Percentiles rank a stretch among this genome's conserved stretches.
phyloP scores from a whole-genome alignment of 1,139 yeast species.

The Arxiozyma bovina region DNA sequence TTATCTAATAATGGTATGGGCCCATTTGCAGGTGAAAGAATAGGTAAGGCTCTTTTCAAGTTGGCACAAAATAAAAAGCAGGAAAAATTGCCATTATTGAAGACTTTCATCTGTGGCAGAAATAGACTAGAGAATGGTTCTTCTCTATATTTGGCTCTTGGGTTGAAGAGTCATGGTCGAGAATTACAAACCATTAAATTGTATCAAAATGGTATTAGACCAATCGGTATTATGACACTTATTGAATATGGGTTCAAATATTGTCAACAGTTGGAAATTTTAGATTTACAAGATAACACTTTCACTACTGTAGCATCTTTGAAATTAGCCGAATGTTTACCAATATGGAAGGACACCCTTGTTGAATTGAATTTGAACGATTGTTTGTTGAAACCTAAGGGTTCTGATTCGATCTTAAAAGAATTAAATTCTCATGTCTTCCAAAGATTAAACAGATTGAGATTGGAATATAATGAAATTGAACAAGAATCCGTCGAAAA shows the following conservation, averaged over 20 bases:
- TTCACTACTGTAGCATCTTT: conserved; percentile 76
- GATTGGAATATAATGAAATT: conserved; percentile 84
- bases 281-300: conserved; percentile 93
- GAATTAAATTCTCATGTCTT: conserved; percentile 38
- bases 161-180: conserved; percentile 60
- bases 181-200: conserved; percentile 66
- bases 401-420: conserved; percentile 49
- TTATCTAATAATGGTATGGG: conserved; percentile 96
- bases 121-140: conserved; percentile 95
- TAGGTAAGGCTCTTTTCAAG: conserved; percentile 73
- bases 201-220: conserved; percentile 95
- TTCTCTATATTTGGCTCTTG: conserved; percentile 63
- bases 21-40: conserved; percentile 91
- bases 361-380: conserved; percentile 80
- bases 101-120: conserved; percentile 91
- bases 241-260: conserved; percentile 61
- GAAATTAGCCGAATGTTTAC: conserved; percentile 55
- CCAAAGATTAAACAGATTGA: conserved; percentile 46
- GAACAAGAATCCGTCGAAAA: conserved; percentile 50
- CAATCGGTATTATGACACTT: conserved; percentile 74
- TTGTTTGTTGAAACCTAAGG: conserved; percentile 73
- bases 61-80: conserved; percentile 57
- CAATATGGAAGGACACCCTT: conserved; percentile 46
- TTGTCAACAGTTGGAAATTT: conserved; percentile 51
- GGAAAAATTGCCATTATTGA: conserved; percentile 39